A percentile compares a stretch with the other conserved stretches of the same genome.
phyloP scores from a whole-genome alignment of 1,284 basidiomycete species.

The Neonothopanus nambi region DNA sequence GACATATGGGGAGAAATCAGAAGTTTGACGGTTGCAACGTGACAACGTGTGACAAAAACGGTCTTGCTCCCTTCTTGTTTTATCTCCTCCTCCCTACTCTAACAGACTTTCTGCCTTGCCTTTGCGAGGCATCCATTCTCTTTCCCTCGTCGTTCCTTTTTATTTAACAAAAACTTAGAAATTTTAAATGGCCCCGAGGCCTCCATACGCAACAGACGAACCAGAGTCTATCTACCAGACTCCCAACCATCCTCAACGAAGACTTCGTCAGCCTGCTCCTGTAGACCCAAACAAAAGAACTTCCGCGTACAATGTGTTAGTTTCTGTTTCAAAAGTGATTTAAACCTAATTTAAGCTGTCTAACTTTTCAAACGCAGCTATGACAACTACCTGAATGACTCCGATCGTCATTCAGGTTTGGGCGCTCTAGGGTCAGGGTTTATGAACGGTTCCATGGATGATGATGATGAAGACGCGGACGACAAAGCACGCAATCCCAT shows the following conservation, averaged over 20 bases:
- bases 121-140: constrained; percentile 18
- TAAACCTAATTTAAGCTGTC: neutral
- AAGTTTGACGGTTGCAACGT: no score
- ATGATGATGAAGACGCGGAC: constrained; percentile 47
- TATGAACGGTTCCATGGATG: constrained; percentile 49
- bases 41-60: no score
- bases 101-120: constrained; percentile 7
- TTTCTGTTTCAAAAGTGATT: constrained; percentile 6
- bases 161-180: neutral
- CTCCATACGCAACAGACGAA: constrained; percentile 69
- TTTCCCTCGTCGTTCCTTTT: constrained; percentile 15
- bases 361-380: constrained; percentile 44
- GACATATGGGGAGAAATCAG: no score
- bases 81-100: no score
- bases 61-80: no score
- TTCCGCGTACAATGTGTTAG: constrained; percentile 19
- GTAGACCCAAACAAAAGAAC: constrained; percentile 16
- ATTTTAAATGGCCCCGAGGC: constrained; percentile 45
- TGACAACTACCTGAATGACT: constrained; percentile 53
- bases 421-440: constrained; percentile 54
- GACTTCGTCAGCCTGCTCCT: constrained; percentile 23
- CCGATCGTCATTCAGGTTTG: constrained; percentile 48
- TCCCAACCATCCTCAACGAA: constrained; percentile 38
- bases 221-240: constrained; percentile 59
- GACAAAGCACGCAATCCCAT: constrained; percentile 26